A percentile compares a stretch with the other conserved stretches of the same genome.
phyloP scores from a whole-genome alignment of 495 filamentous ascomycete genomes.

The Venustampulla echinocandica region DNA sequence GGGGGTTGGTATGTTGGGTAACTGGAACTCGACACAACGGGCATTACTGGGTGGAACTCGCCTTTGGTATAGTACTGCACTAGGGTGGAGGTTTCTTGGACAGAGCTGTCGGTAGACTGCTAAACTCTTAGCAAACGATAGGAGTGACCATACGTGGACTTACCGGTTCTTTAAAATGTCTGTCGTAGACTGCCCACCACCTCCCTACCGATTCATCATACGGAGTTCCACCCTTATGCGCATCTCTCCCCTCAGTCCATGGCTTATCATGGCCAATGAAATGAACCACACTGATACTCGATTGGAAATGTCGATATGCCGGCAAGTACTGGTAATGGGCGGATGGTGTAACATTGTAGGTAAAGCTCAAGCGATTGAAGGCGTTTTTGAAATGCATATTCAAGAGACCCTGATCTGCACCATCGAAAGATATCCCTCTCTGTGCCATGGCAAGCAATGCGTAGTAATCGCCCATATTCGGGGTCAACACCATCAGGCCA shows the following conservation, averaged over 20 bases:
- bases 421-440: slow-evolving; percentile 87
- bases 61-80: slow-evolving; percentile 45
- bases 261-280: slow-evolving; percentile 91
- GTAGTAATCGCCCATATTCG: slow-evolving; percentile 80
- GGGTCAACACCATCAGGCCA: slow-evolving; percentile 83
- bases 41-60: slow-evolving; percentile 40
- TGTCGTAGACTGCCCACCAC: not conserved
- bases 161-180: not conserved
- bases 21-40: too few relatives aligned
- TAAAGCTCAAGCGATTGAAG: slow-evolving; percentile 85
- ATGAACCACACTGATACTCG: slow-evolving; percentile 77
- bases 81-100: slow-evolving; percentile 27
- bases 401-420: slow-evolving; percentile 90
- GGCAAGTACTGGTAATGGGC: slow-evolving; percentile 93
- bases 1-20: too few relatives aligned
- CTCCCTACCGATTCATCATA: slow-evolving; percentile 69
- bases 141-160: slow-evolving; percentile 85
- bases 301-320: slow-evolving; percentile 87
- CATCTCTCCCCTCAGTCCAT: slow-evolving; percentile 63
- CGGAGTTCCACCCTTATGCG: slow-evolving; percentile 45
- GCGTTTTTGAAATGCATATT: slow-evolving; percentile 83
- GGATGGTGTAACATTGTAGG: slow-evolving; percentile 93
- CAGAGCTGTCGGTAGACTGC: slow-evolving; percentile 16
- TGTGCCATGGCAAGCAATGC: slow-evolving; percentile 75
- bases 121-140: slow-evolving; percentile 2